A percentile compares a stretch with the other conserved stretches of the same genome.
Evolutionary conservation across 495 filamentous ascomycete species (phyloP).

Genomic region (Evansstolkia leycettana): DNA sequence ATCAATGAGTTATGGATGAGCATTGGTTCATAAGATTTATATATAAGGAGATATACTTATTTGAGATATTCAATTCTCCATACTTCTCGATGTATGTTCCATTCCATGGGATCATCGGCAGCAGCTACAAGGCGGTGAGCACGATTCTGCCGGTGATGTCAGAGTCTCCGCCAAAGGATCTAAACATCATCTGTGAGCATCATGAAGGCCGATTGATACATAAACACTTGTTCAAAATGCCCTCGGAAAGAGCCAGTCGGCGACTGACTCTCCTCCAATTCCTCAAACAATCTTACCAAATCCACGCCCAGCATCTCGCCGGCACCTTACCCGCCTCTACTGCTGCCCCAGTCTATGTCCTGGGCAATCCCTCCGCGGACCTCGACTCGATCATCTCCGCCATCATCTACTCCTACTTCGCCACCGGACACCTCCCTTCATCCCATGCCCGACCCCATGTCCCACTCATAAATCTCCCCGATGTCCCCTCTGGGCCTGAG

Average conservation of each 20-base stretch:
- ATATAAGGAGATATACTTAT: too few species aligned
- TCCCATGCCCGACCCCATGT: conserved; percentile 49
- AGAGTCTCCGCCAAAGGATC: neutral
- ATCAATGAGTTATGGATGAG: too few species aligned
- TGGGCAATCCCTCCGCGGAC: conserved; percentile 47
- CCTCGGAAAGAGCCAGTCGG: too few species aligned
- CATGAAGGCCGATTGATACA: neutral
- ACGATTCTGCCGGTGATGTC: neutral
- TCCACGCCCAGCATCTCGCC: conserved; percentile 22
- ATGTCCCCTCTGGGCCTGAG: conserved; percentile 44
- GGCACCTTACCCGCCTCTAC: conserved; percentile 10
- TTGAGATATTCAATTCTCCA: too few species aligned
- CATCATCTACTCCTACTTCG: conserved; percentile 76
- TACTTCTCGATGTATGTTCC: too few species aligned
- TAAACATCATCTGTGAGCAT: neutral
- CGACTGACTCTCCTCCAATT: conserved; percentile 21
- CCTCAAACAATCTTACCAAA: conserved; percentile 22
- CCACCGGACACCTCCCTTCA: conserved; percentile 22
- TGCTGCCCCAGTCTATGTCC: conserved; percentile 29
- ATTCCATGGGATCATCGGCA: too few species aligned
- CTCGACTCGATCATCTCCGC: conserved; percentile 86
- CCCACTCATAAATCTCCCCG: conserved; percentile 67
- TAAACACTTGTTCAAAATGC: too few species aligned
- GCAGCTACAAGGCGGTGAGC: neutral
- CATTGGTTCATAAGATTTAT: too few species aligned